Evolutionary conservation across 2,329 filamentous ascomycete genomes (phyloP).

Genomic region (Dactylellina haptotyla): DNA sequence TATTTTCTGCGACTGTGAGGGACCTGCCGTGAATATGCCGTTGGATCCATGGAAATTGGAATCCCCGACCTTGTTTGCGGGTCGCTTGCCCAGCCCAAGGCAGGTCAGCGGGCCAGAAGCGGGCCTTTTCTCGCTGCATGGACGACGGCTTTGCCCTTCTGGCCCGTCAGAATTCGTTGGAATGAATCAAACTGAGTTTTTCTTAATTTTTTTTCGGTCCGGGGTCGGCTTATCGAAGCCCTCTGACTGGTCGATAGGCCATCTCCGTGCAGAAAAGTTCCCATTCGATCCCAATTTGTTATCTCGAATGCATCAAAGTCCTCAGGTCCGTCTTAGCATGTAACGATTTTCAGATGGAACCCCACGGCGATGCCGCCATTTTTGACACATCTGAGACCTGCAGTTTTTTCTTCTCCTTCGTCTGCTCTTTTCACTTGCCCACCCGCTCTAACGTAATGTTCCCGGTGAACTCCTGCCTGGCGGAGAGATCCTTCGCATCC

Average conservation of each 20-base stretch:
- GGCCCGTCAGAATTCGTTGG: too few species aligned
- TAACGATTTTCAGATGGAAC: constrained; percentile 30
- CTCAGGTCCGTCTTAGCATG: constrained; percentile 13
- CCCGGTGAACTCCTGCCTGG: constrained; percentile 44
- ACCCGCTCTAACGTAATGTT: too few species aligned
- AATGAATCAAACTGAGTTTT: too few species aligned
- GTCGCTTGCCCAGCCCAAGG: constrained; percentile 9
- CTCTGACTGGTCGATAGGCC: constrained; percentile 48
- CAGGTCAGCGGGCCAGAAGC: constrained; percentile 12
- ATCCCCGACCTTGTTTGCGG: neutral
- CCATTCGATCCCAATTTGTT: constrained; percentile 5
- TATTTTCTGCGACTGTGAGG: neutral
- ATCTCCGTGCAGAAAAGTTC: constrained; percentile 36
- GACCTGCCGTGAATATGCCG: neutral
- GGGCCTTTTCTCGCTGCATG: constrained; percentile 26
- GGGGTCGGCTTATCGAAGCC: constrained; percentile 37
- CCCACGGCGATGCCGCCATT: constrained; percentile 39
- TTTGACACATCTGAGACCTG: constrained; percentile 53
- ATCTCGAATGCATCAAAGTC: constrained; percentile 11
- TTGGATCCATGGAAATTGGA: constrained; percentile 7
- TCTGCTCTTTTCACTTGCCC: constrained; percentile 3
- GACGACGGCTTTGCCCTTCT: constrained; percentile 2
- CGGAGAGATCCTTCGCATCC: constrained; percentile 18
- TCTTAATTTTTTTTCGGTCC: neutral
- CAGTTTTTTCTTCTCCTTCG: constrained; percentile 18